These are phyloP conservation scores for Mortierella sp. DNA, from an alignment of 371 early-diverging fungal genomes.

Conservation along the genomic window DNA sequence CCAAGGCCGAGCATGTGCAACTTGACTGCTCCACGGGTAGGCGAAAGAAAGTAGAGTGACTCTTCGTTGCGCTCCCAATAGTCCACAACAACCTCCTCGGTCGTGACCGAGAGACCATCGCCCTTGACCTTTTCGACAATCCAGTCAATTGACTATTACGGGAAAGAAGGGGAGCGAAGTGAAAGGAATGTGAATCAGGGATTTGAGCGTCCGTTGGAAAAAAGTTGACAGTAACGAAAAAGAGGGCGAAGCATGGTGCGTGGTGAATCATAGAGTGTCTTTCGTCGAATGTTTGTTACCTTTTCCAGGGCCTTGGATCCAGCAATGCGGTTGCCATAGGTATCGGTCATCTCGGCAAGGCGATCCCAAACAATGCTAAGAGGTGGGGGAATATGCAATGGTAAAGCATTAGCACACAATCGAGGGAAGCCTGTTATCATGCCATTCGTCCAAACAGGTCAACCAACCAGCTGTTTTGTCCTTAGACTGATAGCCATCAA, in stretches of 20 bases:
- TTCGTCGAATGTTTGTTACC: slow-evolving; percentile 12
- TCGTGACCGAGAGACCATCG: slow-evolving; percentile 61
- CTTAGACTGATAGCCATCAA: not conserved
- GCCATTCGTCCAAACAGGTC: not conserved
- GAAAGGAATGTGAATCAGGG: not conserved
- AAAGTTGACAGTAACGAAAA: not conserved
- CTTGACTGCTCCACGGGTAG: slow-evolving; percentile 63
- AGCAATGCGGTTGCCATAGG: slow-evolving; percentile 68
- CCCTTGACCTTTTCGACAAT: slow-evolving; percentile 57
- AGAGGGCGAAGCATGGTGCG: not conserved
- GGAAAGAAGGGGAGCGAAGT: not conserved
- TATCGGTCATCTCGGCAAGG: slow-evolving; percentile 72
- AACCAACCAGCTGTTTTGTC: not conserved
- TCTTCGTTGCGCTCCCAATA: slow-evolving; percentile 65
- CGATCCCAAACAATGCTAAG: slow-evolving; percentile 67
- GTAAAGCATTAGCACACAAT: not conserved
- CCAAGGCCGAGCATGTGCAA: slow-evolving; percentile 68
- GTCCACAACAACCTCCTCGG: slow-evolving; percentile 65
- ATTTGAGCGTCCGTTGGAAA: not conserved
- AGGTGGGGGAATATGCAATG: not conserved
- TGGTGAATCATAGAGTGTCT: not conserved
- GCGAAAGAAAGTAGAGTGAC: slow-evolving; percentile 61
- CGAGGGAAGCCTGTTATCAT: not conserved
- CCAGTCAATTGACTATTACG: slow-evolving; percentile 64
- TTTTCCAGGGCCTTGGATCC: slow-evolving; percentile 61